phyloP scores from a whole-genome alignment of 805 yeast species.

The Scheffersomyces lignosus region DNA sequence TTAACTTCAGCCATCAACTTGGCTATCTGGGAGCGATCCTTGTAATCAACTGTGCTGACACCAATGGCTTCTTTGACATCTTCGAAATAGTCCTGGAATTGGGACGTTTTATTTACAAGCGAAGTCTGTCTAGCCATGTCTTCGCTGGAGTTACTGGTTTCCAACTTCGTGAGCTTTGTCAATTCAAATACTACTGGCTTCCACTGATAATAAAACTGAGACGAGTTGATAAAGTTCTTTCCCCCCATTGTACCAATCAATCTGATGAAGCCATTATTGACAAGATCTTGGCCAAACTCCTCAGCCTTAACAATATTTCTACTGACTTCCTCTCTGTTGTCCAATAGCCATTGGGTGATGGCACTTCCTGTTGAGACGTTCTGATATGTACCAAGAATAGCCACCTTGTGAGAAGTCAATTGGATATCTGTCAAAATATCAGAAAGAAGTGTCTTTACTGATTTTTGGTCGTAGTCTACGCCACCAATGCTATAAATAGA shows the following conservation, averaged over 20 bases:
- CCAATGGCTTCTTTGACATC: slow-evolving; percentile 48
- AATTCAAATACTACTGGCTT: slow-evolving; percentile 62
- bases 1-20: slow-evolving; percentile 58
- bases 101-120: slow-evolving; percentile 3
- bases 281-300: slow-evolving; percentile 68
- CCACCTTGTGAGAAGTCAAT: slow-evolving; percentile 54
- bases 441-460: slow-evolving; percentile 33
- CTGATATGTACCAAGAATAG: slow-evolving; percentile 68
- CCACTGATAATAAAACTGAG: slow-evolving; percentile 81
- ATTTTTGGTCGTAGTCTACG: slow-evolving; percentile 24
- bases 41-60: slow-evolving; percentile 38
- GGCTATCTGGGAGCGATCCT: slow-evolving; percentile 52
- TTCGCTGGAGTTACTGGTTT: slow-evolving; percentile 5
- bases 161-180: slow-evolving; percentile 20
- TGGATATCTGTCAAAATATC: slow-evolving; percentile 49
- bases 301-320: slow-evolving; percentile 62
- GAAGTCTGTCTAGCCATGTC: slow-evolving; percentile 5
- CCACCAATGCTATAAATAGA: slow-evolving; percentile 33
- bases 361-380: slow-evolving; percentile 61
- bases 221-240: slow-evolving; percentile 66
- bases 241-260: slow-evolving; percentile 62
- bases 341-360: slow-evolving; percentile 60
- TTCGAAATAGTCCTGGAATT: slow-evolving; percentile 31
- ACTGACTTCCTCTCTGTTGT: slow-evolving; percentile 42
- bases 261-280: slow-evolving; percentile 59